Evolutionary conservation across 1,284 basidiomycete genomes (phyloP).

Genomic region (Tausonia pullulans): DNA sequence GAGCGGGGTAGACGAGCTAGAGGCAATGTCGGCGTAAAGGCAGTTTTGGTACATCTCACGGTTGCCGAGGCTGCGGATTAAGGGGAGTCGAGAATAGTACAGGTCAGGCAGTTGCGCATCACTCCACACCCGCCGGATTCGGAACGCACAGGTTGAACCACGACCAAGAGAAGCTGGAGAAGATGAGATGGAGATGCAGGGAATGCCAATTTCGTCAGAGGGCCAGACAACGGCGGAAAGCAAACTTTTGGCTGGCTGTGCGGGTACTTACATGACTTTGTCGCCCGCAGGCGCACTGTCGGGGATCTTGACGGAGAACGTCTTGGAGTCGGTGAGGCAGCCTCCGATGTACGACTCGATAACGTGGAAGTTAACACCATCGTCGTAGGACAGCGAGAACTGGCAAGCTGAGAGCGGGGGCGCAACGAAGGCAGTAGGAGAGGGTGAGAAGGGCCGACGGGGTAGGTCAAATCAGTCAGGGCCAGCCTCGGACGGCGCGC

Average conservation of each 20-base stretch:
- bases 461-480: neutral
- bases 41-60: slow-evolving; percentile 18
- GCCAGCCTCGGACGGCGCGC: too few species aligned
- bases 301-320: slow-evolving; percentile 12
- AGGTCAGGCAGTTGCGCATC: neutral
- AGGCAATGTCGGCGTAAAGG: slow-evolving; percentile 10
- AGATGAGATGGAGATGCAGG: neutral
- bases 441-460: neutral
- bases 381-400: slow-evolving; percentile 16
- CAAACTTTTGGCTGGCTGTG: neutral
- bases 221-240: neutral
- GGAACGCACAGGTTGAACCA: slow-evolving; percentile 12
- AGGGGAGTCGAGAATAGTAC: neutral
- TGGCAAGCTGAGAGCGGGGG: slow-evolving; percentile 9
- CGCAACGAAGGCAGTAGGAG: neutral
- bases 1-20: slow-evolving; percentile 5
- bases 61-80: slow-evolving; percentile 6
- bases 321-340: slow-evolving; percentile 1
- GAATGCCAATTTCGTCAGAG: neutral
- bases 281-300: slow-evolving; percentile 6
- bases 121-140: neutral
- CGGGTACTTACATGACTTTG: slow-evolving; percentile 5
- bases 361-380: slow-evolving; percentile 15
- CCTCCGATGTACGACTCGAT: slow-evolving; percentile 15
- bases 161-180: slow-evolving; percentile 13